Conservation (phyloP, 1,284 basidiomycete genomes). For the Fomitiporia mediterranea region DNA sequence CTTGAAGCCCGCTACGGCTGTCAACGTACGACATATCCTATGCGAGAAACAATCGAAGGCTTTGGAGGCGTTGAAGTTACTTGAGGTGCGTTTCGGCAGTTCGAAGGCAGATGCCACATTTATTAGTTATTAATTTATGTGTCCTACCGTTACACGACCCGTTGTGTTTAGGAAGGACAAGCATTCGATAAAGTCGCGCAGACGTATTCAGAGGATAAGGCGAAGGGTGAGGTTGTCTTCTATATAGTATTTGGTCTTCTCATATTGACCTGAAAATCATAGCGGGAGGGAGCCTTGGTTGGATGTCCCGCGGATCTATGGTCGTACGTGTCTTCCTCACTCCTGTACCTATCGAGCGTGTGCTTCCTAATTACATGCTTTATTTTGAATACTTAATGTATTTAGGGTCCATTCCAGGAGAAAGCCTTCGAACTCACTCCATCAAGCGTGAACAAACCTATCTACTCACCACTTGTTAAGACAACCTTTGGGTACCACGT, state of each 20-base stretch:
- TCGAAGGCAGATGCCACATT: neutral
- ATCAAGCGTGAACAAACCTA: slow-evolving; percentile 37
- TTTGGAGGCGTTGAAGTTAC: slow-evolving; percentile 69
- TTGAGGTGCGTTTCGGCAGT: slow-evolving; percentile 46
- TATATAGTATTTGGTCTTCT: neutral
- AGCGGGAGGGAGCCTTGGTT: slow-evolving; percentile 81
- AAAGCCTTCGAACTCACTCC: slow-evolving; percentile 74
- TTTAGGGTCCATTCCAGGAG: slow-evolving; percentile 78
- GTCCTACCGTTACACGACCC: neutral
- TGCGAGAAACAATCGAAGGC: slow-evolving; percentile 83
- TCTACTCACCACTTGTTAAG: slow-evolving; percentile 50
- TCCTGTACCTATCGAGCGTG: neutral
- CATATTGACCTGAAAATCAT: slow-evolving; percentile 7
- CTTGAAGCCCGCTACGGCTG: slow-evolving; percentile 42
- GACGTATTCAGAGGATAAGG: slow-evolving; percentile 85
- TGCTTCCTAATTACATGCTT: neutral
- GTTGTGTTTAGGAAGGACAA: slow-evolving; percentile 39
- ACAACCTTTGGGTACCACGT: slow-evolving; percentile 84
- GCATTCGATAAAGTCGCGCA: slow-evolving; percentile 82
- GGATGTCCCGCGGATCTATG: slow-evolving; percentile 72
- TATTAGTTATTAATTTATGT: neutral
- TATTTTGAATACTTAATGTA: too few relatives aligned
- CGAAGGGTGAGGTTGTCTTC: slow-evolving; percentile 52
- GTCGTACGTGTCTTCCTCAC: slow-evolving; percentile 8
- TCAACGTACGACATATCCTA: slow-evolving; percentile 81